Evolutionary conservation across 116 monocot species (phyloP), one percentile per base, ranked within the genome.

Genomic region (Posidonia oceanica): DNA sequence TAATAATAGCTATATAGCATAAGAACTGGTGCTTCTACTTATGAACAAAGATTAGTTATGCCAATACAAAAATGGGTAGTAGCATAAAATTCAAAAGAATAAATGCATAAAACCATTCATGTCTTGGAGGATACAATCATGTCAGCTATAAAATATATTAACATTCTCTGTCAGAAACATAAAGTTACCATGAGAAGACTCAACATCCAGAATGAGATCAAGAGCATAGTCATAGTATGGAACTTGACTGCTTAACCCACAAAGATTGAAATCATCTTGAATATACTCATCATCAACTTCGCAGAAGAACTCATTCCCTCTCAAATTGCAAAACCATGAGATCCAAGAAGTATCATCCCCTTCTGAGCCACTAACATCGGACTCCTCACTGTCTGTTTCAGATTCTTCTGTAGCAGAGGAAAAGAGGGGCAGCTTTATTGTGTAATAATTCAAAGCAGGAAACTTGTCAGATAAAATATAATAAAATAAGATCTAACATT

Each of bases 241-340:
- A 54, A 90, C 86, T 82, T 90, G 90, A 66, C 86, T 80, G 81
- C 86, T 84, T 80, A 90, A 80, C 52, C 90, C 90, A 76, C 90
- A 90, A 58, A 90, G 82, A 39, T 90, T 90, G 66, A 86, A 90
- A 67, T 90, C 90, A 84, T 90, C 86, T 69, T 90, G 90, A 59
- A 86, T 90, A 71, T 90, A 90, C n/a, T 86, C 90, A 65, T 90
- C 90, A 72, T 90, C 90, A 69, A 90, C 87, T 72, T 90, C 90
- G 70, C 86, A 90, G 70, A 90, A 90, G 69, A 90, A 90, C 62
- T 90, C 90, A 80, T 90, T 86, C 41, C 90, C 86, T 78, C 84
- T 80, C 23, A 90, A 67, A 51, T 81, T 86, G 74, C 86, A 86
- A 76, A 90, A 90, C 86, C 90, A 90, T 52, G 90, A 84, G 62